Percentiles rank a stretch among this genome's conserved stretches.
Conservation (phyloP, 805 yeast species). For the Candida xiaguanensis region DNA sequence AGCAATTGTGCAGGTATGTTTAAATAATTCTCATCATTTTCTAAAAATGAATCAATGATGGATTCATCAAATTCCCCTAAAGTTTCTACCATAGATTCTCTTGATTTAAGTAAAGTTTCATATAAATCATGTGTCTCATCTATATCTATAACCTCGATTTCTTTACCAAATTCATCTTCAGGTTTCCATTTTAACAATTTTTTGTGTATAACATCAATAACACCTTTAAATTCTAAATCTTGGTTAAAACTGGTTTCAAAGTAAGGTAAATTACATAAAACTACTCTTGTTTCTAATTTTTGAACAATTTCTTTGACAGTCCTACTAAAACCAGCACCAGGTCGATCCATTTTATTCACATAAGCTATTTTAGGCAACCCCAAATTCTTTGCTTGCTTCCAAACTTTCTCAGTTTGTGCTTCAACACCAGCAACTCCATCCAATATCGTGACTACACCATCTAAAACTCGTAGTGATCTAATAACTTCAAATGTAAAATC, state of each 20-base stretch:
- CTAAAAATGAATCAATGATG: constrained; percentile 73
- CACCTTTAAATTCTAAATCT: constrained; percentile 56
- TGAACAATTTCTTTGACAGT: constrained; percentile 81
- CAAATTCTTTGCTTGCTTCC: constrained; percentile 76
- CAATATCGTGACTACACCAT: constrained; percentile 88
- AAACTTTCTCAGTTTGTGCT: constrained; percentile 95
- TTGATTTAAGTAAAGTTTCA: constrained; percentile 50
- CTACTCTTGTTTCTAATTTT: constrained; percentile 70
- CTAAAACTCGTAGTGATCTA: constrained; percentile 83
- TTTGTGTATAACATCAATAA: constrained; percentile 68
- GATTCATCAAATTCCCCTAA: constrained; percentile 79
- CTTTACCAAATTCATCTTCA: constrained; percentile 44
- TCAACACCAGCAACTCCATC: constrained; percentile 99
- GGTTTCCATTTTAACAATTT: constrained; percentile 53
- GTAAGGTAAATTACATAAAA: constrained; percentile 73
- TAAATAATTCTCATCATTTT: constrained; percentile 65
- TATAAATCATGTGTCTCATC: constrained; percentile 32
- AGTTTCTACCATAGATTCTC: constrained; percentile 80
- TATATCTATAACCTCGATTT: constrained; percentile 46
- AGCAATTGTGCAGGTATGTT: constrained; percentile 53
- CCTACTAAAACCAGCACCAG: constrained; percentile 91
- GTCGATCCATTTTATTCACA: constrained; percentile 93
- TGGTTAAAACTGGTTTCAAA: constrained; percentile 37
- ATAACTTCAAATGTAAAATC: constrained; percentile 95
- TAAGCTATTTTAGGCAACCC: constrained; percentile 74